Conservation (phyloP, 83 land plant genomes). For the Larix sibirica region DNA sequence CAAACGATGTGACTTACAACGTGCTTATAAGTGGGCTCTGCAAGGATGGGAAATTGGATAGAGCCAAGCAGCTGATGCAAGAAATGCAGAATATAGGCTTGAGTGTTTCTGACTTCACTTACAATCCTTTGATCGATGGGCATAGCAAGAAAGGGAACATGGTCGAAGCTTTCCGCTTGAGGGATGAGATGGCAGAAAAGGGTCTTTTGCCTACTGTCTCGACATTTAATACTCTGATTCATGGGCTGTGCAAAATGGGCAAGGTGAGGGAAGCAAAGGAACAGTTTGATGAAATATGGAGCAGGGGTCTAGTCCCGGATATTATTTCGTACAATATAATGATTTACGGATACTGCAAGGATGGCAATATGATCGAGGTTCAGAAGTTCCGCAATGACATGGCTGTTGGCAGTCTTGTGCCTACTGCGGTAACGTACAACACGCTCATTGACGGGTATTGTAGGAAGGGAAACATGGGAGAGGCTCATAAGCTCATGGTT, state of each 20-base stretch:
- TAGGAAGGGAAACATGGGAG: slow-evolving; percentile 44
- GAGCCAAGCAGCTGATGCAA: slow-evolving; percentile 19
- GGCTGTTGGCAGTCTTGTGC: slow-evolving; percentile 25
- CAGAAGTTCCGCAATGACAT: slow-evolving; percentile 41
- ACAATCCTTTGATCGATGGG: slow-evolving; percentile 26
- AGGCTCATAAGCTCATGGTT: slow-evolving; percentile 37
- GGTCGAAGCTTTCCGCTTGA: slow-evolving; percentile 17
- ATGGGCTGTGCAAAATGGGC: slow-evolving; percentile 44
- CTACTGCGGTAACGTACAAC: slow-evolving; percentile 51
- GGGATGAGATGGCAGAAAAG: slow-evolving; percentile 39
- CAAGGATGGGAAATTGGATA: slow-evolving; percentile 29
- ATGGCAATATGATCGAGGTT: slow-evolving; percentile 37
- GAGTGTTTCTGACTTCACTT: slow-evolving; percentile 17
- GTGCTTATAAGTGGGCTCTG: slow-evolving; percentile 27
- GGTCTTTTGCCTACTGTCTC: slow-evolving; percentile 34
- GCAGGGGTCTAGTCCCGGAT: slow-evolving; percentile 33
- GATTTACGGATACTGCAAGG: slow-evolving; percentile 54
- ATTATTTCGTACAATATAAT: slow-evolving; percentile 47
- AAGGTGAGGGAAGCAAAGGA: slow-evolving; percentile 32
- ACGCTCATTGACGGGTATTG: slow-evolving; percentile 68
- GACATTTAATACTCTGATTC: slow-evolving; percentile 48
- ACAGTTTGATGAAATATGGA: slow-evolving; percentile 32
- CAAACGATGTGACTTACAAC: slow-evolving; percentile 18
- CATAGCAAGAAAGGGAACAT: slow-evolving; percentile 22
- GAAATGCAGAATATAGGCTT: slow-evolving; percentile 27